phyloP scores from a whole-genome alignment of 2,329 filamentous ascomycete genomes.

The Apiospora koreana region DNA sequence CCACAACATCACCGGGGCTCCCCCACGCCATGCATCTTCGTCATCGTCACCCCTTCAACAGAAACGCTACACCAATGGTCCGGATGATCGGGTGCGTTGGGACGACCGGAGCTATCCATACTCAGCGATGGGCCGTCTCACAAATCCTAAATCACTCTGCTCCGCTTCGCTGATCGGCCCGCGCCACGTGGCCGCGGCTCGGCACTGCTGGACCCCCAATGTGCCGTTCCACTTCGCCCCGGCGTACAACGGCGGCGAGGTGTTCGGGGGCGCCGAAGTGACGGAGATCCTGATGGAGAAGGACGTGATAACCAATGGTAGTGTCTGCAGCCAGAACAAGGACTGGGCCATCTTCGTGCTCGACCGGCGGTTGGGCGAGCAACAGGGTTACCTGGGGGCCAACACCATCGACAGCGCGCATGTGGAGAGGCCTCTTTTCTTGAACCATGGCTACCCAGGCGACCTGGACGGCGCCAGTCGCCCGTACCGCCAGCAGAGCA shows the following conservation, averaged over 20 bases:
- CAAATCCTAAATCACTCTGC: neutral
- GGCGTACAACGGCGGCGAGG: neutral
- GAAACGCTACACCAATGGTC: neutral
- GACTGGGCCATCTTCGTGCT: constrained; percentile 10
- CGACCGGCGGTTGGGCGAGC: neutral
- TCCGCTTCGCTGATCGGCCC: neutral
- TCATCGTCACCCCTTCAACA: neutral
- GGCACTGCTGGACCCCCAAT: neutral
- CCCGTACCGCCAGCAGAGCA: constrained; percentile 11
- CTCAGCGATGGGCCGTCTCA: neutral
- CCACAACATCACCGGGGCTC: neutral
- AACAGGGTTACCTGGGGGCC: neutral
- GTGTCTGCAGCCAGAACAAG: neutral
- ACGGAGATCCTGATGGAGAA: neutral
- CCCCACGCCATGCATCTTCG: neutral
- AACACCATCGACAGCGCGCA: neutral
- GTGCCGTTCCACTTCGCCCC: neutral
- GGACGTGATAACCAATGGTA: neutral
- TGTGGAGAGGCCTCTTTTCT: constrained; percentile 1
- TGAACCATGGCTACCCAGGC: constrained; percentile 13
- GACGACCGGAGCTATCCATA: neutral
- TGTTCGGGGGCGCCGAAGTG: neutral
- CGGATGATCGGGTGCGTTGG: neutral
- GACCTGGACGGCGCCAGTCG: constrained; percentile 1
- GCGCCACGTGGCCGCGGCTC: neutral